Evolutionary conservation across 768 basidiomycete genomes (phyloP), one percentile per base, ranked within the genome.

Genomic region (Nidularia sp.): DNA sequence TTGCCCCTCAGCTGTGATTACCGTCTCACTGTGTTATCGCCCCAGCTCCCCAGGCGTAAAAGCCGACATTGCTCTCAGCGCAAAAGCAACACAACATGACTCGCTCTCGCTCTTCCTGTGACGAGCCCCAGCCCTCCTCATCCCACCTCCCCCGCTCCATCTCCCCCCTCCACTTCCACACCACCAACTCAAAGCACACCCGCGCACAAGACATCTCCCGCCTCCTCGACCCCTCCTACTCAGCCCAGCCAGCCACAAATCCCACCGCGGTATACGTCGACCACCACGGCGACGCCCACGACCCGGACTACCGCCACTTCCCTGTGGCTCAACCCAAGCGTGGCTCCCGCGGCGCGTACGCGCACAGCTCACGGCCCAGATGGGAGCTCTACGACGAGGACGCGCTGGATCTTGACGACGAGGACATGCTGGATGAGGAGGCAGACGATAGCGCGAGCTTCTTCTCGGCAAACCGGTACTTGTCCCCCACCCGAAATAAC

Each of bases 231-330:
- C 84, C 84, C 4, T 69, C 82, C 15, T 85, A 85, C 68, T 70
- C 80, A 35, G 62, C 75, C 48, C 34, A 58, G 1, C 51, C 61
- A 12, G 32, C 68, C 55, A 54, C 66, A 4, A 53, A 46, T 54
- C 60, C 50, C 63, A 50, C 60, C 58, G 42, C 56, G 33, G 82
- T 76, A 53, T 84, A 84, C 60, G 76, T 84, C 55, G 84, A 86
- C 72, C 71, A 69, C 62, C 70, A 77, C 53, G 84, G 84, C 47
- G 78, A 83, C 64, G 69, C 84, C 25, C 84, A 86, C 60, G 84
- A 86, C 64, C 84, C 84, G 22, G 84, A 86, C 61, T 86, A 77
- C 66, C 74, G 83, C 55, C 75, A 84, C 67, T 86, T 86, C 54
- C 84, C 84, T 31, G 60, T 73, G 34, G 42, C 62, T 15, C 55